A percentile compares a stretch with the other conserved stretches of the same genome.
Evolutionary conservation across 192 early-diverging fungal genomes (phyloP).

Genomic region (Dimargaris xerosporica): DNA sequence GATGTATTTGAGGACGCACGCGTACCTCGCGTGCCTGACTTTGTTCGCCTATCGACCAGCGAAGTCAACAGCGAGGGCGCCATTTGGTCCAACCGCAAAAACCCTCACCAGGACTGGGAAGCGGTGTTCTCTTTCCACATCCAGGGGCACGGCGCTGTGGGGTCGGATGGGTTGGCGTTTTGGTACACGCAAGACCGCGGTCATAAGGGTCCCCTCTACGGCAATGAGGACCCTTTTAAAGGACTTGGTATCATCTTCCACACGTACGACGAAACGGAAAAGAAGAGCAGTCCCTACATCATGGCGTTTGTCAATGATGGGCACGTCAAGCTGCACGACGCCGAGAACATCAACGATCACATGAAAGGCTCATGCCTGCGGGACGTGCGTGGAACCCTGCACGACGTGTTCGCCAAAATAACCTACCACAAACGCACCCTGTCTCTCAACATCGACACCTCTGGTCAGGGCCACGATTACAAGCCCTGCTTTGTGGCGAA

Average conservation of each 20-base stretch:
- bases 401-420: background rate
- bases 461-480: too few species aligned
- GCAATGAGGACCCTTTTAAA: conserved; percentile 45
- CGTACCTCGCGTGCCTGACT: too few species aligned
- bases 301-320: conserved; percentile 9
- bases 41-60: conserved; percentile 46
- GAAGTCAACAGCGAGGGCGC: conserved; percentile 35
- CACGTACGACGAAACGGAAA: conserved; percentile 17
- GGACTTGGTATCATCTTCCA: conserved; percentile 54
- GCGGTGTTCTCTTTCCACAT: conserved; percentile 45
- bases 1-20: too few species aligned
- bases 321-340: conserved; percentile 13
- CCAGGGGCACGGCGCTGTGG: conserved; percentile 36
- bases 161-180: conserved; percentile 62
- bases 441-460: too few species aligned
- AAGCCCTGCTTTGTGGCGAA: conserved; percentile 7
- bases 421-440: conserved; percentile 4
- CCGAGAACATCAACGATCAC: conserved; percentile 10
- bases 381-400: background rate
- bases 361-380: conserved; percentile 7
- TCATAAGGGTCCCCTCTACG: conserved; percentile 39
- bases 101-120: conserved; percentile 56
- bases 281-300: conserved; percentile 8
- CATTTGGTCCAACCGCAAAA: conserved; percentile 42
- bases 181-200: conserved; percentile 59